phyloP scores from a whole-genome alignment of 495 filamentous ascomycete genomes.

The Tuber umbilicatum region DNA sequence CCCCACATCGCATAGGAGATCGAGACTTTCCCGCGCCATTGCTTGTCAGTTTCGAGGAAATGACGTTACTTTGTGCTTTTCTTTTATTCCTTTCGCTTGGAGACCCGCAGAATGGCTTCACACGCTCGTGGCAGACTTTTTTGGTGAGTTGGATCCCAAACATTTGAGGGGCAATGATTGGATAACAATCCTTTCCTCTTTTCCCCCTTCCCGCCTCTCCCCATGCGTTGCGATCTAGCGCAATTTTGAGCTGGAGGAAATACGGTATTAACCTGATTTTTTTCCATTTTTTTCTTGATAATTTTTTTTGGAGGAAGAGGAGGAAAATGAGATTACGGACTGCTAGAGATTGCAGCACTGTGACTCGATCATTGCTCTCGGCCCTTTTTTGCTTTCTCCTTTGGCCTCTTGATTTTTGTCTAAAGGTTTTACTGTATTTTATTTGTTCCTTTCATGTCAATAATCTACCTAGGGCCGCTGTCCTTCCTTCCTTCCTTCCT shows the following conservation, averaged over 20 bases:
- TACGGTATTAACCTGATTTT: too few relatives aligned
- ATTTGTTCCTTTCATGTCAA: neutral
- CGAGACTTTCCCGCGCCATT: neutral
- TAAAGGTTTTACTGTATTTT: conserved; percentile 12
- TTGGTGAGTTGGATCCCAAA: too few relatives aligned
- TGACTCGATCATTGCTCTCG: conserved; percentile 2
- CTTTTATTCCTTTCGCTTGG: neutral
- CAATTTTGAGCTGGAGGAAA: too few relatives aligned
- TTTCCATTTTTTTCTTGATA: neutral
- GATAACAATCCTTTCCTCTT: too few relatives aligned
- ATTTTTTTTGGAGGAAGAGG: neutral
- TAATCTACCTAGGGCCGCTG: too few relatives aligned
- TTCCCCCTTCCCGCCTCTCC: too few relatives aligned
- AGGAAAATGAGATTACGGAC: neutral
- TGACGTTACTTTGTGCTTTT: neutral
- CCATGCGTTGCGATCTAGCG: too few relatives aligned
- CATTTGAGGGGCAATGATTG: too few relatives aligned
- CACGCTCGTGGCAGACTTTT: neutral
- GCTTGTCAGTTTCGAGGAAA: neutral
- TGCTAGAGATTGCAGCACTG: neutral
- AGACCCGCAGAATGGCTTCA: neutral
- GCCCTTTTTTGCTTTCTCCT: neutral
- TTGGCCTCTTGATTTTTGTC: neutral
- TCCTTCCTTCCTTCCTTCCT: too few relatives aligned
- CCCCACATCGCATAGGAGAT: neutral